Base-by-base conservation (phyloP, 129 eudicot genomes). In the Smallanthus sonchifolius region DNA sequence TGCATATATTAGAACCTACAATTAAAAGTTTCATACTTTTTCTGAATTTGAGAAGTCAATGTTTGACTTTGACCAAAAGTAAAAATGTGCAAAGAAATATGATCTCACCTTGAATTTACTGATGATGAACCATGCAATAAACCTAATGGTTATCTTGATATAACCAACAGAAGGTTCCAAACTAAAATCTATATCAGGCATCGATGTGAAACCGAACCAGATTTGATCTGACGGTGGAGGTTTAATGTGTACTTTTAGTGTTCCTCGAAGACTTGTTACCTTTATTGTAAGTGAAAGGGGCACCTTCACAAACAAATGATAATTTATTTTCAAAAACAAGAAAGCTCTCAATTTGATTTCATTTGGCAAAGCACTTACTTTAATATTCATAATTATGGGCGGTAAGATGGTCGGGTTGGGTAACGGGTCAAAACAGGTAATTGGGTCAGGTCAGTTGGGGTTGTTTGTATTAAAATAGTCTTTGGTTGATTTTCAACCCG, bases 211-310 rank as follows among this genome's bases (percentile, higher is more conserved):
- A 63, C 89, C 92, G 19, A 88, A 85, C 98, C 98, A 94, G 16
- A 94, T 56, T 71, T 88, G 96, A 83, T 94, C 98, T 49, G 98
- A 88, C 9, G 98, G 98, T 3, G 98, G 98, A 19, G 93, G 89
- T 85, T 94, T 94, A 75, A 94, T 84, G 76, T 81, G 86, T 62
- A 94, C 72, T 52, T 91, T 81, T 62, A 94, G 42, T 16, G 97
- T 94, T 80, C 98, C 98, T 51, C 86, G 73, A 67, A 94, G 86
- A 72, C 89, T 82, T 67, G 97, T 77, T 38, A 94, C 84, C 88
- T 82, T 83, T 52, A 94, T 82, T 72, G 88, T 87, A 85, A 94
- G 40, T 24, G 96, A 60, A 72, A 94, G 79, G 30, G 98, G 96
- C 54, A 94, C 96, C 98, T 94, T 78, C 74, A 79, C 61, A 74